phyloP scores from a whole-genome alignment of 148 eudicot genomes.

The Vaccinium macrocarpon region DNA sequence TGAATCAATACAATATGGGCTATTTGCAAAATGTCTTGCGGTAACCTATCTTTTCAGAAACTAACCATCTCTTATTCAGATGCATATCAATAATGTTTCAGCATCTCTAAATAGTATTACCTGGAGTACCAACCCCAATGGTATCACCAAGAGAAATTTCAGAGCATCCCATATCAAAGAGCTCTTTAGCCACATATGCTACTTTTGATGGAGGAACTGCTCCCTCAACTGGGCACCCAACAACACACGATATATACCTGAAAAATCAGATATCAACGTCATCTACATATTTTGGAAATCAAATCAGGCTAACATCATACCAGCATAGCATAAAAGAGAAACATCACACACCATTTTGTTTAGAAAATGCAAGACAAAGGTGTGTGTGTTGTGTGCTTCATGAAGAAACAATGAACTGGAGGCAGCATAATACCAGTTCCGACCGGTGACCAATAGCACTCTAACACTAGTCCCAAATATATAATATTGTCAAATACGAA shows the following conservation, averaged over 20 bases:
- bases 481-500: background rate
- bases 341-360: background rate
- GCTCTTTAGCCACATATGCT: slow-evolving; percentile 81
- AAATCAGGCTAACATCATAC: background rate
- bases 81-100: background rate
- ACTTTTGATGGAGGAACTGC: slow-evolving; percentile 81
- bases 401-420: background rate
- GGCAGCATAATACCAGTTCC: background rate
- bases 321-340: background rate
- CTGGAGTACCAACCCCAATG: slow-evolving; percentile 94
- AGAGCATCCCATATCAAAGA: slow-evolving; percentile 73
- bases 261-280: slow-evolving; percentile 18
- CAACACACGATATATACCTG: slow-evolving; percentile 94
- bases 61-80: background rate
- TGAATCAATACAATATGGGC: background rate
- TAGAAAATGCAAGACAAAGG: background rate
- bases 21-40: background rate
- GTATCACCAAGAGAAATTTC: slow-evolving; percentile 98
- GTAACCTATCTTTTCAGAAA: background rate
- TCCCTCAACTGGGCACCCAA: slow-evolving; percentile 97
- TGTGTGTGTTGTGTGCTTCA: background rate
- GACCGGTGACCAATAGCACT: background rate
- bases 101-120: slow-evolving; percentile 29
- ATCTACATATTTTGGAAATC: background rate
- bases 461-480: too few relatives aligned